A percentile compares a stretch with the other conserved stretches of the same genome.
phyloP scores from a whole-genome alignment of 2,329 filamentous ascomycete species.

The Colletotrichum sp. region DNA sequence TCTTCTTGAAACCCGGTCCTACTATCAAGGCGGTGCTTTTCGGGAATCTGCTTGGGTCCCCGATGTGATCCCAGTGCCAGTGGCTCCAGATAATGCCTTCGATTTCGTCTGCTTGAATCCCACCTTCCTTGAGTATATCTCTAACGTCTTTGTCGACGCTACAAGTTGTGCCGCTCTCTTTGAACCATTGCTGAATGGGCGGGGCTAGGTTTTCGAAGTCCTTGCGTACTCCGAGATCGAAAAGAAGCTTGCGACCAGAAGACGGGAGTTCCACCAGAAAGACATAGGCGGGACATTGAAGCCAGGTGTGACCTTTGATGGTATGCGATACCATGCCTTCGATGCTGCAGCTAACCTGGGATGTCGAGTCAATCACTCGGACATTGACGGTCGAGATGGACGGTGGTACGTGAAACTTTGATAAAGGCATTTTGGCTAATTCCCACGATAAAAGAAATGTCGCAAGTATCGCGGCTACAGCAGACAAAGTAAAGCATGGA shows the following conservation, averaged over 20 bases:
- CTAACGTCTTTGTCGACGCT: background rate
- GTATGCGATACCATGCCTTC: background rate
- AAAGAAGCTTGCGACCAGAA: background rate
- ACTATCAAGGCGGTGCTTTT: background rate
- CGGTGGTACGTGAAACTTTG: background rate
- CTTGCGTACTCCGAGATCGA: background rate
- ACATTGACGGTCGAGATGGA: background rate
- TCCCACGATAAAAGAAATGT: background rate
- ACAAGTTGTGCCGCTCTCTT: background rate
- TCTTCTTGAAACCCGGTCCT: background rate
- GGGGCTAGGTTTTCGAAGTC: background rate
- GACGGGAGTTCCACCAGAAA: background rate
- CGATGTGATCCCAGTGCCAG: background rate
- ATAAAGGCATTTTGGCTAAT: background rate
- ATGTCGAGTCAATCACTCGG: background rate
- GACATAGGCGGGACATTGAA: background rate
- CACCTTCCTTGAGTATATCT: background rate
- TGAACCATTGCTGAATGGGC: background rate
- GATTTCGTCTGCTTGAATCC: fast-evolving
- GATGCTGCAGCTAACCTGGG: background rate
- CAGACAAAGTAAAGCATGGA: background rate
- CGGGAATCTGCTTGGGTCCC: background rate
- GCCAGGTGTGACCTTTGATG: background rate
- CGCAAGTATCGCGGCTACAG: background rate
- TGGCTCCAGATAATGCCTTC: background rate